Evolutionary conservation across 192 early-diverging fungal species (phyloP), one percentile per base, ranked within the genome.

Genomic region (Umbelopsis sp.): DNA sequence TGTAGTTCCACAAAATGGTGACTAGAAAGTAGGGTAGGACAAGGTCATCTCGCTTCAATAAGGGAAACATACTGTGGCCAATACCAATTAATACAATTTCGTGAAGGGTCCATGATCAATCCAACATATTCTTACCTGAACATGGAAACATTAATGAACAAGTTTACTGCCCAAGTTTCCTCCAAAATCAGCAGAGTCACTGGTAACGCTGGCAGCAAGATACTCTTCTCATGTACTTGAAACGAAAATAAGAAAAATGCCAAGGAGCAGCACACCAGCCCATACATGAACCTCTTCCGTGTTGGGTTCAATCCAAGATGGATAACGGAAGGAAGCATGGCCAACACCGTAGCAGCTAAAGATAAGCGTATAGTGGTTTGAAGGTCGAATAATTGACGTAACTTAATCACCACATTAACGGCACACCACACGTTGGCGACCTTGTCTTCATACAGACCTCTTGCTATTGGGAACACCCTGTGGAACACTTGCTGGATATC

Each of bases 371-470:
- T 79, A 1, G 96, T 84, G 4, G 82, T 43, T 34, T 86, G 75
- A 25, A 90, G 69, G 20, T 78, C 74, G 69, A 94, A 89, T 20
- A 93, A 69, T 7, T 86, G 79, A 11, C 93, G 91, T 52, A 97
- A 71, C 71, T 98, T 98, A 70, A 99, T 74, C 11, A 88, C 81
- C 3, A 97, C 86, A 52, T 91, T 96, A 3, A 95, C 45, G 0
- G 96, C 93, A 74, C 97, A 99, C 97, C 97, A 99, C 9, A 99
- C 74, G 73, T 97, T 99, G 45, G 95, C 96, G 2, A 99, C 97
- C 78, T 99, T 99, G 83, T 99, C 97, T 77, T 99, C 96, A 78
- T 96, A 99, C 17, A 99, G 80, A 0, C 97, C 97, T 31, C 97
- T 89, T 16, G 90, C 88, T 9, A 99, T 88, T 0, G 97, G 97